Conservation (phyloP, 768 basidiomycete species). For the Coprinopsis strossmayeri region DNA sequence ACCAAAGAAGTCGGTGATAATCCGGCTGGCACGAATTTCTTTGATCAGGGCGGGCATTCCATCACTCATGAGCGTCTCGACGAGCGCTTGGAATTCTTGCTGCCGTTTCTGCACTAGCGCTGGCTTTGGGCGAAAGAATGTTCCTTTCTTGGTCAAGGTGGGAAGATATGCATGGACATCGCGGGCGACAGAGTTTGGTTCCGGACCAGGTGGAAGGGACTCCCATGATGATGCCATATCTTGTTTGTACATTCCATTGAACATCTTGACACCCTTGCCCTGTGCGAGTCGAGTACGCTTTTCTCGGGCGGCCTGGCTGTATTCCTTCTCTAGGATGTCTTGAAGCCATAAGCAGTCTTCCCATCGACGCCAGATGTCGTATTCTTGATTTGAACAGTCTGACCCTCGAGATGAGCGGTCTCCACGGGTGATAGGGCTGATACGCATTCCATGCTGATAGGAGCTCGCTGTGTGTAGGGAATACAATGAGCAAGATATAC, state of each 20-base stretch:
- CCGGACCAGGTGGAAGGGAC: constrained; percentile 78
- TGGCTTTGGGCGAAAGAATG: constrained; percentile 65
- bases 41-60: constrained; percentile 59
- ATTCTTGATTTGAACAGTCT: constrained; percentile 26
- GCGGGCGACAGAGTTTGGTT: constrained; percentile 64
- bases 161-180: constrained; percentile 66
- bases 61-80: constrained; percentile 51
- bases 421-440: constrained; percentile 36
- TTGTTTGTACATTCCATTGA: constrained; percentile 58
- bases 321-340: constrained; percentile 60
- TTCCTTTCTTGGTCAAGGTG: constrained; percentile 61
- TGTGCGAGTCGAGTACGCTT: constrained; percentile 62
- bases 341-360: constrained; percentile 80
- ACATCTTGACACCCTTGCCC: constrained; percentile 72
- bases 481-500: constrained; percentile 5
- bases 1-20: constrained; percentile 72
- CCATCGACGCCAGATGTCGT: constrained; percentile 77
- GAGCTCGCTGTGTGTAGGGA: constrained; percentile 33
- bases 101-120: constrained; percentile 59
- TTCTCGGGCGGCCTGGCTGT: constrained; percentile 51
- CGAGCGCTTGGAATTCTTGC: constrained; percentile 50
- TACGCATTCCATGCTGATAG: constrained; percentile 56
- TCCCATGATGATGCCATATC: constrained; percentile 81
- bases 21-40: constrained; percentile 53
- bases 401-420: constrained; percentile 30